Evolutionary conservation across 2,329 filamentous ascomycete species (phyloP).

Genomic region (Aspergillus carbonarius): DNA sequence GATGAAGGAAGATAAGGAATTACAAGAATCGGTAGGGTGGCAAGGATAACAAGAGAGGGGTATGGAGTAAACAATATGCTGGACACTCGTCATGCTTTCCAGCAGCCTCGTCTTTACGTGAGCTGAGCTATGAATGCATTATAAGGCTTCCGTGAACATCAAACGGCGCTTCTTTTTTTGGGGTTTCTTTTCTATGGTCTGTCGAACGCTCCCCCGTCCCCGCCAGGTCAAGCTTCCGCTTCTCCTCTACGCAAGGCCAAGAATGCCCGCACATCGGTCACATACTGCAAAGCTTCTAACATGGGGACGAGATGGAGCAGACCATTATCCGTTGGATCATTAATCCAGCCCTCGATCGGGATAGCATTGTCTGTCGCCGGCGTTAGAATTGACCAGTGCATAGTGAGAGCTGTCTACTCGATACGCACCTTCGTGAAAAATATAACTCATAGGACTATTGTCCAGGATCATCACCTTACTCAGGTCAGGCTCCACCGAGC

Average conservation of each 20-base stretch:
- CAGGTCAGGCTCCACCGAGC: slow-evolving; percentile 91
- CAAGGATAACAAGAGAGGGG: slow-evolving; percentile 9
- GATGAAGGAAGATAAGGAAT: neutral
- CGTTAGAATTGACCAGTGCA: neutral
- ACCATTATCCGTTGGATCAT: slow-evolving; percentile 94
- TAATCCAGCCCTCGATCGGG: slow-evolving; percentile 99
- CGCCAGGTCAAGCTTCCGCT: slow-evolving; percentile 34
- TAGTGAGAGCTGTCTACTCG: neutral
- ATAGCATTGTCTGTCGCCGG: slow-evolving; percentile 82
- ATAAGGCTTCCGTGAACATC: slow-evolving; percentile 8
- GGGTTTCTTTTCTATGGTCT: slow-evolving; percentile 1
- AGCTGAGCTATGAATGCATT: slow-evolving; percentile 16
- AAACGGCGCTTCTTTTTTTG: neutral
- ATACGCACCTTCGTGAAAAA: slow-evolving; percentile 88
- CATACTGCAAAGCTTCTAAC: slow-evolving; percentile 92
- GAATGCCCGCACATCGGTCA: slow-evolving; percentile 89
- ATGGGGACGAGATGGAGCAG: slow-evolving; percentile 88
- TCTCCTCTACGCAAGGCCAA: slow-evolving; percentile 87
- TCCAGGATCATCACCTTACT: slow-evolving; percentile 99
- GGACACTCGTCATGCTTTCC: slow-evolving; percentile 14
- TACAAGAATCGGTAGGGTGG: slow-evolving; percentile 1
- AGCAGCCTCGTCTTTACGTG: slow-evolving; percentile 16
- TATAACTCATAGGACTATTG: slow-evolving; percentile 96
- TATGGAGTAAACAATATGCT: slow-evolving; percentile 15
- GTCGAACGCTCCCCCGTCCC: neutral